Base-by-base conservation (phyloP, 2,329 filamentous ascomycete genomes). In the Sporothrix inflata region DNA sequence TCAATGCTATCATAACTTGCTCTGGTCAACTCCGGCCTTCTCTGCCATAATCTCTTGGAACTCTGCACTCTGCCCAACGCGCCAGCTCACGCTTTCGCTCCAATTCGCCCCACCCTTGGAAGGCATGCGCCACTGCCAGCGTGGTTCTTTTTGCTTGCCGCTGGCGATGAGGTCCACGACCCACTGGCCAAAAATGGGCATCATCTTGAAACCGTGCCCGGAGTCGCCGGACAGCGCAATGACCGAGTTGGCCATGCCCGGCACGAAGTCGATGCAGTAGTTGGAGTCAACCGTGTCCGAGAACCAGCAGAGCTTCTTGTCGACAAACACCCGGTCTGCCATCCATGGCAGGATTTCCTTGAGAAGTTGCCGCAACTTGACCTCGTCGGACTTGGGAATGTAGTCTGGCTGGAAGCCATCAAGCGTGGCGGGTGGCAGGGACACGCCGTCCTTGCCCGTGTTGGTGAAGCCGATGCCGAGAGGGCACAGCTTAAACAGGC, bases 211-310 rank as follows among this genome's bases (percentile, higher is more conserved):
- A 1, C 68, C 68, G 30, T 70, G 68, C 5, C 68, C 68, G 2
- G 68, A 70, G n/a, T 70, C 53, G 16, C 68, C 68, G 8, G 19
- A 45, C 24, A 70, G 42, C 8, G 60, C 55, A 6, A 70, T 27
- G 14, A 70, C 6, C 0, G 68, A 61, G 3, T 38, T 70, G 1
- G 88, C 2, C 12, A 14, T 49, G 45, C 16, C 16, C 16, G 88
- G 88, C 0, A 90, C 85, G 71, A 84, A 88, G 76, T 90, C 88
- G 53, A 90, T 83, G 67, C 88, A 83, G 75, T 85, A 90, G 61
- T 90, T 87, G 0, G 87, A 89, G 75, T 90, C 86, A 7, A 79
- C 81, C 0, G 87, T 88, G 75, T 91, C 89, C 0, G 87, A 87
- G 74, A 88, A 88, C 88, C 89, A 91, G 76, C 89, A 91, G 19